Evolutionary conservation across 2,329 filamentous ascomycete species (phyloP).

Genomic region (Aspergillus floridensis): DNA sequence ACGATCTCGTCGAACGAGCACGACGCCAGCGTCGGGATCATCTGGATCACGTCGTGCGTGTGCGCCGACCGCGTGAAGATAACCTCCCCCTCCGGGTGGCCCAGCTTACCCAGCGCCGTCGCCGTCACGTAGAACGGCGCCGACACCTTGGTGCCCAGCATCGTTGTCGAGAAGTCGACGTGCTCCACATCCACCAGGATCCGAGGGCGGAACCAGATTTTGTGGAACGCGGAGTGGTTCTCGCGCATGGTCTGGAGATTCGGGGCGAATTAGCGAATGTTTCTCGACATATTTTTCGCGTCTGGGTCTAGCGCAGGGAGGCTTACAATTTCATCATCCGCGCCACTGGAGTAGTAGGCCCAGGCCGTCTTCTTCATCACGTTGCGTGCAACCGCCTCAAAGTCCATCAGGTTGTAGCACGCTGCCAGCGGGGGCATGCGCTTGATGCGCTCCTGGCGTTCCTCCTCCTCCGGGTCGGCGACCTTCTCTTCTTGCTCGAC

Average conservation of each 20-base stretch:
- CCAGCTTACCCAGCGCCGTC: conserved; percentile 91
- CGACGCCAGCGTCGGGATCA: conserved; percentile 96
- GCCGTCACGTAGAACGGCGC: conserved; percentile 97
- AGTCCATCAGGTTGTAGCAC: conserved; percentile 93
- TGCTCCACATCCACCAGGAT: conserved; percentile 86
- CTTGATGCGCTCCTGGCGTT: conserved; percentile 69
- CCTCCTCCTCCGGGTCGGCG: conserved; percentile 68
- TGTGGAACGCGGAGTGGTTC: conserved; percentile 94
- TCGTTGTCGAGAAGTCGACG: conserved; percentile 83
- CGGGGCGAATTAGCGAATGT: background rate
- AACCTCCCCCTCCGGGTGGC: conserved; percentile 90
- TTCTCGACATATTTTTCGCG: conserved; percentile 11
- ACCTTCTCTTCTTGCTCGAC: conserved; percentile 66
- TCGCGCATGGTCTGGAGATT: conserved; percentile 75
- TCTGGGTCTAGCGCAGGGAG: no score
- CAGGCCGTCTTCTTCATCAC: conserved; percentile 97
- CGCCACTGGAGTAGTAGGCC: conserved; percentile 95
- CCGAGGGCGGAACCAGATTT: conserved; percentile 92
- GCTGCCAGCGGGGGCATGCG: conserved; percentile 77
- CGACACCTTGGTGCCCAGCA: conserved; percentile 81
- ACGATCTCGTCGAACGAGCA: conserved; percentile 98
- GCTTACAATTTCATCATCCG: conserved; percentile 80
- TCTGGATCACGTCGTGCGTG: conserved; percentile 89
- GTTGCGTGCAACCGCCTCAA: conserved; percentile 83
- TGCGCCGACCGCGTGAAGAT: conserved; percentile 79